phyloP scores from a whole-genome alignment of 306 rosid species.

The Astragalus glycyphyllos region DNA sequence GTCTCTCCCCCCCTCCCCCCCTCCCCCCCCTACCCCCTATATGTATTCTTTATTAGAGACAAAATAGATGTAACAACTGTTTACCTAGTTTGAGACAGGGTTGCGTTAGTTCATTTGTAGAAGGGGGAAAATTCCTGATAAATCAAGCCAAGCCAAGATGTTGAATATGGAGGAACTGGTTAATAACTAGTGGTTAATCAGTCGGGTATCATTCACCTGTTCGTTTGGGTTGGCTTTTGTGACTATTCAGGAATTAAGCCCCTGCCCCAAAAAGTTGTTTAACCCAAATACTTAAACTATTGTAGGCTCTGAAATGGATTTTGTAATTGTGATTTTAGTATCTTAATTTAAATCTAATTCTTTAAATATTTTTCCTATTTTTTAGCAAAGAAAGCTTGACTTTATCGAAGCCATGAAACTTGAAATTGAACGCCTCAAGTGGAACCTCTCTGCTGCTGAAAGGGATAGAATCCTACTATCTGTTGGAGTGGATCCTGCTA shows the following conservation, averaged over 20 bases:
- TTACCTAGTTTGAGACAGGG: constrained; percentile 12
- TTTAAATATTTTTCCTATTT: constrained; percentile 37
- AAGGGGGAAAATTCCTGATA: not conserved
- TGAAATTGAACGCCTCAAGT: constrained; percentile 89
- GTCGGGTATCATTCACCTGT: constrained; percentile 21
- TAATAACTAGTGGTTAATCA: constrained; percentile 28
- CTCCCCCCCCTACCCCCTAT: not conserved
- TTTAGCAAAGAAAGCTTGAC: constrained; percentile 70
- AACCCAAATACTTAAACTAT: constrained; percentile 24
- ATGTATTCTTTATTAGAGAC: not conserved
- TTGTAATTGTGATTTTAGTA: constrained; percentile 19
- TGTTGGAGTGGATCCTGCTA: constrained; percentile 86
- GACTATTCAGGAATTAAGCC: not conserved
- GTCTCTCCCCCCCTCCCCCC: constrained; percentile 8
- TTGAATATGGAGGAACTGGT: constrained; percentile 7
- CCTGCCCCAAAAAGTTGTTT: not conserved
- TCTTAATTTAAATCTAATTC: constrained; percentile 31
- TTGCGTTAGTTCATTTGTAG: constrained; percentile 16
- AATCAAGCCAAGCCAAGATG: constrained; percentile 25
- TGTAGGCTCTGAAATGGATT: constrained; percentile 18
- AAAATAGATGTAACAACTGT: constrained; percentile 15
- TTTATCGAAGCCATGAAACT: constrained; percentile 91
- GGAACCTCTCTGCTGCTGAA: constrained; percentile 96
- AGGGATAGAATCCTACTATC: constrained; percentile 89
- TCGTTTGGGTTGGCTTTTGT: constrained; percentile 13